Percentiles rank a stretch among this genome's conserved stretches.
These are phyloP conservation scores for Aotearoamyces nothofagi DNA, from an alignment of 2,329 filamentous ascomycete genomes.

Conservation along the genomic window DNA sequence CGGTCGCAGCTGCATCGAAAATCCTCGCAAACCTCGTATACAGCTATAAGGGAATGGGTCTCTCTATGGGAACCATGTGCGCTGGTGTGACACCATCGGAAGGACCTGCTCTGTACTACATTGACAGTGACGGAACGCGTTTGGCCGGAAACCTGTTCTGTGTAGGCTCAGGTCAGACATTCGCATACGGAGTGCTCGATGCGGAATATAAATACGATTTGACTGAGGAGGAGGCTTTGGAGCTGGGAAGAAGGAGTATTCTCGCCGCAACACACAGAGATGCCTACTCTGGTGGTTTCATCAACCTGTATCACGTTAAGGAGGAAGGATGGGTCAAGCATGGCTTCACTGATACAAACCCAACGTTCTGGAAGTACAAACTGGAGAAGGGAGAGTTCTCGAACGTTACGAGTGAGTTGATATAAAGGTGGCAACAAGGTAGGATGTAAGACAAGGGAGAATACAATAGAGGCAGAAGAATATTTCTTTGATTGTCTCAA, in stretches of 20 bases:
- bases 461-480: background rate
- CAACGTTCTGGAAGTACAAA: slow-evolving; percentile 99
- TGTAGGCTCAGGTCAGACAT: slow-evolving; percentile 94
- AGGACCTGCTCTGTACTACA: slow-evolving; percentile 96
- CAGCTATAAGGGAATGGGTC: slow-evolving; percentile 95
- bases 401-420: slow-evolving; percentile 20
- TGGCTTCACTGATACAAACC: slow-evolving; percentile 95
- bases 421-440: slow-evolving; percentile 9
- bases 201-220: slow-evolving; percentile 90
- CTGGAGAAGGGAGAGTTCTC: slow-evolving; percentile 94
- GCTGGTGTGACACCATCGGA: slow-evolving; percentile 91
- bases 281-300: slow-evolving; percentile 96
- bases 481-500: background rate
- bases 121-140: slow-evolving; percentile 91
- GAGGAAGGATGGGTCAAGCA: slow-evolving; percentile 98
- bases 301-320: slow-evolving; percentile 99
- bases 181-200: slow-evolving; percentile 95
- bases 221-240: slow-evolving; percentile 73
- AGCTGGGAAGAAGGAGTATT: slow-evolving; percentile 83
- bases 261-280: slow-evolving; percentile 92
- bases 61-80: slow-evolving; percentile 99
- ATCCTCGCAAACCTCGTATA: slow-evolving; percentile 98
- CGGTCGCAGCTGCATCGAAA: slow-evolving; percentile 91
- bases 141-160: slow-evolving; percentile 93
- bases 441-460: slow-evolving; percentile 1